phyloP scores from a whole-genome alignment of 1,284 basidiomycete genomes.

The Moesziomyces globuligerus region DNA sequence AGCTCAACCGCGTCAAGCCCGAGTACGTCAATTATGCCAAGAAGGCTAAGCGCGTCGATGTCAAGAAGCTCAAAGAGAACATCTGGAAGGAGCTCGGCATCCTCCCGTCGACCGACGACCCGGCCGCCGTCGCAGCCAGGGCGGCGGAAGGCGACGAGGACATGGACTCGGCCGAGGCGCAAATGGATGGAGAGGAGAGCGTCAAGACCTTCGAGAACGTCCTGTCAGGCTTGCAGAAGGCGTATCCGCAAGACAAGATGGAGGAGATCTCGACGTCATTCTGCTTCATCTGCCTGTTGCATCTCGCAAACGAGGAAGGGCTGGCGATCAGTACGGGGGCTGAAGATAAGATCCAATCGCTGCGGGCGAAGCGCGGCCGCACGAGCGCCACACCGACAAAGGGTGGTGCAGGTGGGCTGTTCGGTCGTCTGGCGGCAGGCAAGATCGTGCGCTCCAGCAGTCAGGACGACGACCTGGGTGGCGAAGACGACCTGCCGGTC shows the following conservation, averaged over 20 bases:
- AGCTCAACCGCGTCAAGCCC: conserved; percentile 79
- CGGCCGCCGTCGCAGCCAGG: conserved; percentile 12
- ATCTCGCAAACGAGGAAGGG: conserved; percentile 94
- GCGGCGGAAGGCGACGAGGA: conserved; percentile 23
- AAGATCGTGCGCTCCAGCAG: conserved; percentile 62
- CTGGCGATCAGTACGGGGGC: conserved; percentile 68
- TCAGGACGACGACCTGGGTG: conserved; percentile 68
- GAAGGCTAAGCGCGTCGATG: conserved; percentile 94
- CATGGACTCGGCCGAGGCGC: conserved; percentile 12
- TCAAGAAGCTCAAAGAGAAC: conserved; percentile 95
- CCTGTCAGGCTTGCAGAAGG: conserved; percentile 80
- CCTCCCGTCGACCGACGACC: conserved; percentile 19
- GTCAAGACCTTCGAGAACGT: conserved; percentile 77
- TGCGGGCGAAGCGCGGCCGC: conserved; percentile 39
- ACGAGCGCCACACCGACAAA: conserved; percentile 41
- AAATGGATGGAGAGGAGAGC: conserved; percentile 4
- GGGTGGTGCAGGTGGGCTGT: conserved; percentile 9
- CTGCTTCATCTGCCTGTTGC: conserved; percentile 97
- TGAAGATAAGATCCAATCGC: conserved; percentile 32
- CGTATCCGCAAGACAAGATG: conserved; percentile 93
- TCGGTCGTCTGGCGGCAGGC: conserved; percentile 24
- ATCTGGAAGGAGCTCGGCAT: conserved; percentile 87
- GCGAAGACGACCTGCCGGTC: conserved; percentile 26
- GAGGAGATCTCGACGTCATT: conserved; percentile 98
- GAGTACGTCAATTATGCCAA: conserved; percentile 95